These are phyloP conservation scores for Debaryomyces sp. DNA, from an alignment of 1,139 yeast species.

Conservation along the genomic window DNA sequence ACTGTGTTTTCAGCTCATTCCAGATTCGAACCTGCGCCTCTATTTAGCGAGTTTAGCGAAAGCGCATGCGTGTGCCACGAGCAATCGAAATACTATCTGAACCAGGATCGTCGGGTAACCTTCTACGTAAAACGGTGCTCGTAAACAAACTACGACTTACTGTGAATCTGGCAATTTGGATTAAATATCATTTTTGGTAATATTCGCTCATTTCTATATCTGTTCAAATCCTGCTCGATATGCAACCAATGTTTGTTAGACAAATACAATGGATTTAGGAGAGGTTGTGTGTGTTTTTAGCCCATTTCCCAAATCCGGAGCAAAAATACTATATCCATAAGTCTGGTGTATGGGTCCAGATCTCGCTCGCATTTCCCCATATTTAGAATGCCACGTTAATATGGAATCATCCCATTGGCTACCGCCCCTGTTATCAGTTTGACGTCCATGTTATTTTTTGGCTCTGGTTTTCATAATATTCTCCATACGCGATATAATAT, in stretches of 20 bases:
- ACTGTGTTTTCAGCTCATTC: not conserved
- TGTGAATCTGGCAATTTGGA: not conserved
- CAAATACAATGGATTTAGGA: no score
- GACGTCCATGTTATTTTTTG: not conserved
- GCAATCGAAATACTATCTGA: no score
- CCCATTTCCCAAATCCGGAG: no score
- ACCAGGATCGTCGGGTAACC: no score
- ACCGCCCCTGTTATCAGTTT: not conserved
- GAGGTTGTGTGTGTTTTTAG: no score
- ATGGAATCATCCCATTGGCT: not conserved
- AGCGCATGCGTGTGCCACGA: not conserved
- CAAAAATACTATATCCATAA: not conserved
- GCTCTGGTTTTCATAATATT: not conserved
- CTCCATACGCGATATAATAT: not conserved
- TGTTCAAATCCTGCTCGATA: not conserved
- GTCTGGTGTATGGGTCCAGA: not conserved
- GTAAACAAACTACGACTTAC: not conserved
- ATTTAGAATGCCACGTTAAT: not conserved
- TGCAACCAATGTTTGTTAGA: not conserved
- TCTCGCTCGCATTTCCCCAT: not conserved
- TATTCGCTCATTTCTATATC: not conserved
- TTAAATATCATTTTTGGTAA: not conserved
- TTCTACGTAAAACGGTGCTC: not conserved
- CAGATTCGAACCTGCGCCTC: not conserved
- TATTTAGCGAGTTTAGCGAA: not conserved